Evolutionary conservation across 169 alveolate genomes (phyloP).

Genomic region (Eimeria brunetti): DNA sequence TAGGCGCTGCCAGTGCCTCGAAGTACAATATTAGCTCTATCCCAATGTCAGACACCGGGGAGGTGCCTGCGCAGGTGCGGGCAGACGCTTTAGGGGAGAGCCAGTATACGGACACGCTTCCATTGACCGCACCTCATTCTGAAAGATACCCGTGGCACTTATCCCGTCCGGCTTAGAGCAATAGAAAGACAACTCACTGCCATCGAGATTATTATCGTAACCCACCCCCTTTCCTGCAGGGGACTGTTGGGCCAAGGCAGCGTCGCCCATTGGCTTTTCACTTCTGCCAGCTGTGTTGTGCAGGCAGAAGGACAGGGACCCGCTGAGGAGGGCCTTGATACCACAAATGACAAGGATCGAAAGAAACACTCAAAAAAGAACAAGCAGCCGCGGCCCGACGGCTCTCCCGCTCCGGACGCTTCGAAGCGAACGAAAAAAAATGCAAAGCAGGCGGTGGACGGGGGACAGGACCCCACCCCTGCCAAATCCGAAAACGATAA

Average conservation of each 20-base stretch:
- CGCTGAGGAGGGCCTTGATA: background rate
- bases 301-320: background rate
- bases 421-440: background rate
- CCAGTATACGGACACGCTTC: background rate
- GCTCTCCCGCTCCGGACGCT: background rate
- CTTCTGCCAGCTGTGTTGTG: slow-evolving; percentile 9
- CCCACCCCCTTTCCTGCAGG: background rate
- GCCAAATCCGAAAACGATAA: slow-evolving; percentile 13
- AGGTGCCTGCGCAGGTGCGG: background rate
- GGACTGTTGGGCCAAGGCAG: background rate
- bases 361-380: slow-evolving; percentile 36
- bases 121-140: background rate
- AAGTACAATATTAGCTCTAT: background rate
- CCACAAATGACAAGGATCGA: background rate
- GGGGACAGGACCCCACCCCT: background rate
- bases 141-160: background rate
- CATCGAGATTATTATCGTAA: background rate
- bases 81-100: background rate
- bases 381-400: background rate
- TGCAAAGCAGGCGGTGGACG: background rate
- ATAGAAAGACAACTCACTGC: background rate
- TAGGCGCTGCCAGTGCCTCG: background rate
- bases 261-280: background rate
- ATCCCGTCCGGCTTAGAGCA: too few species aligned
- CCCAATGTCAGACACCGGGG: slow-evolving; percentile 5